Evolutionary conservation across 768 basidiomycete genomes (phyloP), one percentile per base, ranked within the genome.

Genomic region (Rhodotorula diobovata): DNA sequence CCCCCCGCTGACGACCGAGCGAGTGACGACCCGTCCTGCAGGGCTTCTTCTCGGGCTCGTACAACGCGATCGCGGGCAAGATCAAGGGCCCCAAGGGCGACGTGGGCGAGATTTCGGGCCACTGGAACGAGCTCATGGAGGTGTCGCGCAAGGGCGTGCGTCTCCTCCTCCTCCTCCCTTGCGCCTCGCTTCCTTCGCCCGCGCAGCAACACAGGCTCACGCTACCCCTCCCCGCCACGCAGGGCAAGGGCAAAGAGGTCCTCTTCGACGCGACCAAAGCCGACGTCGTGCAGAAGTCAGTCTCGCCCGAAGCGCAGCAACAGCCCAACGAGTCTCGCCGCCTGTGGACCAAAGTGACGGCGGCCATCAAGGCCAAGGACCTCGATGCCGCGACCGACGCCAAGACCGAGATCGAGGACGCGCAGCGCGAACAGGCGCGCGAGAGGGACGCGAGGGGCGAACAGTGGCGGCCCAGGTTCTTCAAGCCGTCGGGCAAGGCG

Each of bases 1-100:
- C n/a, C n/a, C n/a, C n/a, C n/a, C n/a, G n/a, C n/a, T n/a, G n/a
- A n/a, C n/a, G n/a, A n/a, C n/a, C n/a, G n/a, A n/a, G n/a, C n/a
- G n/a, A n/a, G n/a, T n/a, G n/a, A n/a, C n/a, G n/a, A n/a, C n/a
- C n/a, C 48, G 6, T 12, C n/a, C 0, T 15, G 25, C 77, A 91
- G 90, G 95, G 95, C 30, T 97, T 95, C 85, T 96, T 97, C 81
- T 93, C 93, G 1, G 96, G 96, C 34, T 89, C 90, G 14, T 66
- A 98, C 83, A 98, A 99, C 79, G 87, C 89, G 48, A 85, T 99
- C 68, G 80, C 86, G 11, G 96, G 96, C 18, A 86, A 87, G 74
- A 84, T 97, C 76, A 88, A 88, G 73, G 85, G 83, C 61, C 84
- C 85, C 21, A 81, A 83, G 37, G 81, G 81, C 12, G 89, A 91